A percentile compares a stretch with the other conserved stretches of the same genome.
Evolutionary conservation across 441 rosid species (phyloP).

Genomic region (Macaranga tanarius): DNA sequence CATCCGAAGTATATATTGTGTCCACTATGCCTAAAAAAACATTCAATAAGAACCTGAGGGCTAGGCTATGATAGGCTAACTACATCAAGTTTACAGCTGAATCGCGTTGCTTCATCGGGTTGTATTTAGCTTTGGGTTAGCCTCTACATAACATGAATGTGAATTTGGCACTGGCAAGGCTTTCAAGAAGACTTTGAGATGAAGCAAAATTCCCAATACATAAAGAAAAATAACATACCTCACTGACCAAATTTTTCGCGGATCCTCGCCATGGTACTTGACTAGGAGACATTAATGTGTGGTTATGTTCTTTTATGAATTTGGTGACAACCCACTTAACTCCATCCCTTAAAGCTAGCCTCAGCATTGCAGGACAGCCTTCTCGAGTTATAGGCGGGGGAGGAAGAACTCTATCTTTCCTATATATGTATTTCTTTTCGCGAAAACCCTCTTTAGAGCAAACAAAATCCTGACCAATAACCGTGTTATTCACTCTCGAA

Average conservation of each 20-base stretch:
- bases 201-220: not conserved
- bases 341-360: conserved; percentile 49
- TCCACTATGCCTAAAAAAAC: not conserved
- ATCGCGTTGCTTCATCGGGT: not conserved
- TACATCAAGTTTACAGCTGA: not conserved
- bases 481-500: conserved; percentile 46
- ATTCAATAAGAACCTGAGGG: not conserved
- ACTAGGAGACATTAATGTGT: conserved; percentile 42
- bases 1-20: not conserved
- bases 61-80: not conserved
- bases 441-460: conserved; percentile 61
- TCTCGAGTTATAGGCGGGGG: conserved; percentile 52
- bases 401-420: conserved; percentile 57
- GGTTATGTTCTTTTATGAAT: conserved; percentile 47
- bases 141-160: no score
- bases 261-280: conserved; percentile 55
- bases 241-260: conserved; percentile 36
- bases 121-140: not conserved
- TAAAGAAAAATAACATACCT: conserved; percentile 32
- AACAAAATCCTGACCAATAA: conserved; percentile 61
- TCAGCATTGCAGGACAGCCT: conserved; percentile 58
- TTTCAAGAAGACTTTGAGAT: not conserved
- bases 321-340: conserved; percentile 51
- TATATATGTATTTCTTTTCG: conserved; percentile 49
- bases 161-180: not conserved